These are phyloP conservation scores for Porogramme epimiltina DNA, from an alignment of 1,284 basidiomycete species.

Conservation along the genomic window DNA sequence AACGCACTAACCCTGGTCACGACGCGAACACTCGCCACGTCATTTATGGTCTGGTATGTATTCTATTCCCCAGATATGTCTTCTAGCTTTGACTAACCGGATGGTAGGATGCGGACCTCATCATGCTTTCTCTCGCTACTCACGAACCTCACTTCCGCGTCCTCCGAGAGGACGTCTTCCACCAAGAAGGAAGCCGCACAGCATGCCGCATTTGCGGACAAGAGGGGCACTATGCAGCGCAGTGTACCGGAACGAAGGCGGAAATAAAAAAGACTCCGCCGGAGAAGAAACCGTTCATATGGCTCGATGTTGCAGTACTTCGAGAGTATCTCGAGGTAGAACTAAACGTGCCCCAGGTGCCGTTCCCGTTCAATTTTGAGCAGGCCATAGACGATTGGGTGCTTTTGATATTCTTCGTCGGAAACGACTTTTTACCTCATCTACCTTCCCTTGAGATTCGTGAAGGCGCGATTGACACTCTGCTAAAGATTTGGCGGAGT, in stretches of 20 bases:
- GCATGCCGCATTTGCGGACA: constrained; percentile 93
- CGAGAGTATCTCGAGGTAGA: constrained; percentile 98
- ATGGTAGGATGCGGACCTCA: constrained; percentile 94
- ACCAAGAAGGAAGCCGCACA: constrained; percentile 73
- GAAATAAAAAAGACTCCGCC: constrained; percentile 67
- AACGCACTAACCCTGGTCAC: constrained; percentile 84
- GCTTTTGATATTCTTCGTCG: constrained; percentile 99
- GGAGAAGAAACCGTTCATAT: constrained; percentile 98
- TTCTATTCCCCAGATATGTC: background rate
- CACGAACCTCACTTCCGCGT: constrained; percentile 99
- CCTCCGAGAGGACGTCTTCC: constrained; percentile 97
- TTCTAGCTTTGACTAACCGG: background rate
- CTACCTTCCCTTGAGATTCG: constrained; percentile 97
- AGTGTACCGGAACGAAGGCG: constrained; percentile 82
- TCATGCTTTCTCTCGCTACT: constrained; percentile 97
- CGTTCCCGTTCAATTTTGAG: constrained; percentile 95
- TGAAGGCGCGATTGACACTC: constrained; percentile 97
- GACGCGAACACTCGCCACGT: constrained; percentile 97
- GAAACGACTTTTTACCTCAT: constrained; percentile 99
- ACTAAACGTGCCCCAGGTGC: constrained; percentile 76
- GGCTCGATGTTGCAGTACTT: constrained; percentile 93
- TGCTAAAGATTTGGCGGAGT: constrained; percentile 94
- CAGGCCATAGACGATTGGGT: constrained; percentile 99
- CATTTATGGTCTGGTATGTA: constrained; percentile 90
- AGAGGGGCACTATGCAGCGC: constrained; percentile 91